These are phyloP conservation scores for Colletotrichum endophyticum DNA, from an alignment of 2,329 filamentous ascomycete genomes.

Conservation along the genomic window DNA sequence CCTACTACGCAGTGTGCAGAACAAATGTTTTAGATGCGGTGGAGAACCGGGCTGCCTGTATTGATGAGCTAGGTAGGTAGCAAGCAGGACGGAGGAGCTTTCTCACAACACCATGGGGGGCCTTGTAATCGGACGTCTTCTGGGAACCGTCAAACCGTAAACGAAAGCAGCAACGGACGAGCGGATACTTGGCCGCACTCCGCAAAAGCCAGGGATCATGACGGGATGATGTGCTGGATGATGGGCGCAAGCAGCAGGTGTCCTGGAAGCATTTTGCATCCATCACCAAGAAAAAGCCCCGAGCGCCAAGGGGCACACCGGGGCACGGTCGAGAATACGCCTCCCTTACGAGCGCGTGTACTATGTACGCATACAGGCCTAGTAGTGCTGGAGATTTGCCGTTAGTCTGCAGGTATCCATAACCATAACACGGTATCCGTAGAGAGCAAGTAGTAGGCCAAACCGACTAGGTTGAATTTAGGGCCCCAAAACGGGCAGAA, in stretches of 20 bases:
- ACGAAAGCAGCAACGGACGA: not conserved
- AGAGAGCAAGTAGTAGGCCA: not conserved
- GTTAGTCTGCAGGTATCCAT: not conserved
- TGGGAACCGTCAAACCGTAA: not conserved
- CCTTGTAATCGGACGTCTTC: not conserved
- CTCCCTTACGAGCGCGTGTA: not conserved
- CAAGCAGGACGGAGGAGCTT: not conserved
- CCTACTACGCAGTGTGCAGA: not conserved
- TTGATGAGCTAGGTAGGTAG: not conserved
- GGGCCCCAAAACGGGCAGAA: not conserved
- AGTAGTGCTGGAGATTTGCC: not conserved
- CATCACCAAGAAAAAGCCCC: not conserved
- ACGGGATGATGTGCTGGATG: not conserved
- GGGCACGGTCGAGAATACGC: not conserved
- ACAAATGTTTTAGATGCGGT: constrained; percentile 10
- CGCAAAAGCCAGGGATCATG: not conserved
- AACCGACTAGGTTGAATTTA: not conserved
- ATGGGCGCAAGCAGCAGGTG: not conserved
- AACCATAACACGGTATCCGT: not conserved
- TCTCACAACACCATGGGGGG: not conserved
- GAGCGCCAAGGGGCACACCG: not conserved
- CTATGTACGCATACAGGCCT: not conserved
- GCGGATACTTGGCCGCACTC: not conserved
- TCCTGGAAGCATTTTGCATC: not conserved
- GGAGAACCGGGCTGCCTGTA: not conserved